Percentiles rank a stretch among this genome's conserved stretches.
Evolutionary conservation across 176 grass and related monocot genomes (phyloP).

Genomic region (Aegilops tauschii): DNA sequence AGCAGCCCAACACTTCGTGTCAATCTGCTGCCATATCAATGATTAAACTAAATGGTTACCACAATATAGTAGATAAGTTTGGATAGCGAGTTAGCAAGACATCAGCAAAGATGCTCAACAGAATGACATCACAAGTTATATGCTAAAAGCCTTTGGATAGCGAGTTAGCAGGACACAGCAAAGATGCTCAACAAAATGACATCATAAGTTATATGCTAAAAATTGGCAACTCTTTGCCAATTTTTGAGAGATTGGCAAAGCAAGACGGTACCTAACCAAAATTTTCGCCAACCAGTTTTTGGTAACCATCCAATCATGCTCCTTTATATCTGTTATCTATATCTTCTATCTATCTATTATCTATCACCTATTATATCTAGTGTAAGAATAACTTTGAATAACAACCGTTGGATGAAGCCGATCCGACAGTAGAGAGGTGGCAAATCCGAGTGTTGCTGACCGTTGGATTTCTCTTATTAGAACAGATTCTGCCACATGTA

Average conservation of each 20-base stretch:
- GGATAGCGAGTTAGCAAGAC: neutral
- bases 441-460: neutral
- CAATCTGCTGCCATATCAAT: conserved; percentile 37
- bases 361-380: neutral
- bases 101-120: neutral
- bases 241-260: neutral
- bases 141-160: neutral
- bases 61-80: neutral
- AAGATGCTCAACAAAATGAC: neutral
- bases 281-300: neutral
- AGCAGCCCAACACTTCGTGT: conserved; percentile 73
- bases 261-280: neutral
- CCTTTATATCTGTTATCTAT: neutral
- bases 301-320: neutral
- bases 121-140: neutral
- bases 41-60: neutral
- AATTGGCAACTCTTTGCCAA: neutral
- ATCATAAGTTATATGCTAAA: too few species aligned
- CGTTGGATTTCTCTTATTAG: neutral
- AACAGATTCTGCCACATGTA: neutral
- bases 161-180: neutral
- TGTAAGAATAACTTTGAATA: neutral
- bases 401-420: neutral
- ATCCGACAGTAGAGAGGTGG: neutral
- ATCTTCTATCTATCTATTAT: too few species aligned